Conservation (phyloP, 441 rosid species). For the Populus hybrid region DNA sequence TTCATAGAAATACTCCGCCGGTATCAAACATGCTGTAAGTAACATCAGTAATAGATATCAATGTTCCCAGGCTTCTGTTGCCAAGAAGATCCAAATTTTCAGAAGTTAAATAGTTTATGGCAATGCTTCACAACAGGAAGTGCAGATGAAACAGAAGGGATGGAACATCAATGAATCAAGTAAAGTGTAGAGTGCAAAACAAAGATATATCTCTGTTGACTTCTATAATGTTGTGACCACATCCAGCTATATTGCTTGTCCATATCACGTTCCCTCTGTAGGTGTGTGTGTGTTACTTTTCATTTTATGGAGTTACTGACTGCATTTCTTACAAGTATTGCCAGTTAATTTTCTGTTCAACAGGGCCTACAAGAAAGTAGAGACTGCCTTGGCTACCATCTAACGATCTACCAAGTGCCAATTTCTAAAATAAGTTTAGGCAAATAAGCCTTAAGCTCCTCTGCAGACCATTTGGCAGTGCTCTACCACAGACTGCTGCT, state of each 20-base stretch:
- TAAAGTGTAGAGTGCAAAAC: not conserved
- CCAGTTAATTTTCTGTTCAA: not conserved
- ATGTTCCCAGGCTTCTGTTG: not conserved
- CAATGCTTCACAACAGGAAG: not conserved
- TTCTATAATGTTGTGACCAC: not conserved
- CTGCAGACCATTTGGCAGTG: not conserved
- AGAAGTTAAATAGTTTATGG: not conserved
- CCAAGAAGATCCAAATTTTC: not conserved
- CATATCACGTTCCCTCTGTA: not conserved
- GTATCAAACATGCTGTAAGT: not conserved
- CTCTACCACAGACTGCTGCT: not conserved
- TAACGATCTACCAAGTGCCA: not conserved
- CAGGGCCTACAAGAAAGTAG: not conserved
- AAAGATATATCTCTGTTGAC: not conserved
- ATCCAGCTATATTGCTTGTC: not conserved
- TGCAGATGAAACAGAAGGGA: not conserved
- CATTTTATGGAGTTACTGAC: not conserved
- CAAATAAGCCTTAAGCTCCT: not conserved
- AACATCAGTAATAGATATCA: not conserved
- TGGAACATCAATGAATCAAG: not conserved
- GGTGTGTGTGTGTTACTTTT: not conserved
- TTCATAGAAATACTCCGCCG: not conserved
- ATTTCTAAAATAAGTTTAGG: not conserved
- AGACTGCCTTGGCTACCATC: not conserved
- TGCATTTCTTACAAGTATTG: not conserved